Evolutionary conservation across 108 stramenopile genomes (phyloP), one percentile per base, ranked within the genome.

Genomic region (Parietichytrium sp.): DNA sequence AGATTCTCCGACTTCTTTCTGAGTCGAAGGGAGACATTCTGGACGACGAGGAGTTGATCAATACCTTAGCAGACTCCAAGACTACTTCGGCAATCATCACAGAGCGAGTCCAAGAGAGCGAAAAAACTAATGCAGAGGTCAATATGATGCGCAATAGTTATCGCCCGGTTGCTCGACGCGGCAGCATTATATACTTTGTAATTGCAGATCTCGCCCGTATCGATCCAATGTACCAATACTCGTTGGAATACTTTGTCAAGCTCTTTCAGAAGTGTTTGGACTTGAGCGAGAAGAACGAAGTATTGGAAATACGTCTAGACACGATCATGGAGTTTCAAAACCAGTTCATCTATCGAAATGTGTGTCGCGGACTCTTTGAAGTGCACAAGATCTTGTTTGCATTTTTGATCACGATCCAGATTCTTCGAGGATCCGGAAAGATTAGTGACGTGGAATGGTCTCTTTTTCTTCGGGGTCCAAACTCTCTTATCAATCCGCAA

Each of bases 211-310:
- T 87, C 27, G 82, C 81, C 48, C 47, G n/a, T 29, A 61, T 84
- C 6, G 84, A 86, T 47, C 36, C 54, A 45, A 87, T 87, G 86
- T 87, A 87, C 45, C 79, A 81, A 47, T 86, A 86, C 78, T 81
- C 80, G 48, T 84, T 87, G 26, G 72, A 79, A 13, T 86, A 84
- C 81, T 87, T 87, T 29, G 47, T 72, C 50, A 80, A 82, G 20
- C 77, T 51, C 16, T 78, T 79, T 33, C 12, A 3, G 29, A 4
- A 23, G 23, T 23, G 53, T 8, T 26, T 55, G 29, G 29, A 30
- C n/a, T 83, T 84, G 48, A 26, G 83, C 48, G 86, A 84, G 48
- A 61, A 53, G 18, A 83, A 79, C 13, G 47, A 79, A 20, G 80
- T 82, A 15, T 53, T 16, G 52, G 61, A 27, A 20, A 33, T 12